Evolutionary conservation across 1,284 basidiomycete genomes (phyloP).

Genomic region (Puccinia brachypodii): DNA sequence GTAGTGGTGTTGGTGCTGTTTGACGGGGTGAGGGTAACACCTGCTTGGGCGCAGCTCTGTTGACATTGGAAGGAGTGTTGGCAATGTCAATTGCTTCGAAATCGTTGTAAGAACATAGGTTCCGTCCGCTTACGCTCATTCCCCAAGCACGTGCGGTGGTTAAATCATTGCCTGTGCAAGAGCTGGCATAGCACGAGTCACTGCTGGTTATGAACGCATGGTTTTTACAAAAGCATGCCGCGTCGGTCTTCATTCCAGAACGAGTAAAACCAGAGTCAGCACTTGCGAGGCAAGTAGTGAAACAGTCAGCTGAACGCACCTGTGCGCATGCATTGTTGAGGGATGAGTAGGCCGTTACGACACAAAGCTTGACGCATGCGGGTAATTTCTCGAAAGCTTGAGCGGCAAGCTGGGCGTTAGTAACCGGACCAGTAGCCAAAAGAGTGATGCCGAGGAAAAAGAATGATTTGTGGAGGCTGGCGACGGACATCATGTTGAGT

Average conservation of each 20-base stretch:
- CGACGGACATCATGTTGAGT: not conserved
- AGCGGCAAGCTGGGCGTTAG: not conserved
- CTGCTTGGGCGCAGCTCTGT: constrained; percentile 8
- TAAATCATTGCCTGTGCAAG: not conserved
- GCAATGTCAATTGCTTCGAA: not conserved
- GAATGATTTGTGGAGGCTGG: not conserved
- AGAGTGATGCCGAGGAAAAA: constrained; percentile 8
- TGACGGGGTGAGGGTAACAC: not conserved
- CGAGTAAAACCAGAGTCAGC: not conserved
- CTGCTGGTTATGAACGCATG: not conserved
- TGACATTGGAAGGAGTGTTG: not conserved
- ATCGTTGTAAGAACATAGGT: not conserved
- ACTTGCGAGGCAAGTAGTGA: too few species aligned
- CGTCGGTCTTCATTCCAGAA: not conserved
- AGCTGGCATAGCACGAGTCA: not conserved
- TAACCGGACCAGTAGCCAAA: not conserved
- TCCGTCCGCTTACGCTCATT: not conserved
- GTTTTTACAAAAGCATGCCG: constrained; percentile 27
- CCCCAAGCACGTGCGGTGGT: constrained; percentile 6
- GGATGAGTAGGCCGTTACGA: constrained; percentile 5
- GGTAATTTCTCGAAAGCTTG: not conserved
- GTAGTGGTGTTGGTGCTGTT: not conserved
- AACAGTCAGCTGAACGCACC: not conserved
- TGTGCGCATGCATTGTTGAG: constrained; percentile 21
- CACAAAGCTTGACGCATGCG: constrained; percentile 18